Base-by-base conservation (phyloP, 495 filamentous ascomycete genomes). In the Cercophora scortea region DNA sequence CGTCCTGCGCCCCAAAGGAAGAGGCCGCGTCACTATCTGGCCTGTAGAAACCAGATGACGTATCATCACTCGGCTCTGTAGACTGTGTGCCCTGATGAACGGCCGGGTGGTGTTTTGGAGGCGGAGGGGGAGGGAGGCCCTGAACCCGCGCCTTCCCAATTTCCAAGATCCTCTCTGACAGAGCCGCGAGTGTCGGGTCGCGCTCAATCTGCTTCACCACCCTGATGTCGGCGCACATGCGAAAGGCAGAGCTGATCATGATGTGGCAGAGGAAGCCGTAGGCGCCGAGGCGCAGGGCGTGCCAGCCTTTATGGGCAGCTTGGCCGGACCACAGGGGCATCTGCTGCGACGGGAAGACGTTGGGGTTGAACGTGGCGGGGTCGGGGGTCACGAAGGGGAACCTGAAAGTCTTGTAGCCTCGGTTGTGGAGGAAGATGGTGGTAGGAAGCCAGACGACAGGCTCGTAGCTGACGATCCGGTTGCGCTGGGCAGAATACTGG, bases 321-420 rank as follows among this genome's bases (percentile, higher is more conserved):
- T 10, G 4, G 3, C 41, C 41, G 15, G 12, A 2, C 41, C 1
- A 3, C n/a, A 13, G 16, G 8, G 41, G 12, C 1, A 17, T 4
- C 10, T 12, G 10, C 1, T n/a, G 13, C 13, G 6, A 33, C 9
- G 58, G 63, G 47, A 60, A 66, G 19, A 11, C 15, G 18, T 43
- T 7, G 5, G 56, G 55, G 41, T 52, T 53, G 52, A 61, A 59
- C 1, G 12, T 48, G 2, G 40, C 47, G 15, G 50, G 45, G 32
- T 57, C 50, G 6, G 61, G 63, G 13, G 54, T 61, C 35, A 43
- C 56, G 34, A 61, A 54, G 15, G 63, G 63, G 36, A 66, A 66
- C 18, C 56, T 58, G 32, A 53, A 61, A 10, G 13, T 51, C 9
- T 53, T 32, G 10, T 47, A 49, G 32, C 63, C 61, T 9, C 52